phyloP scores from a whole-genome alignment of 331 rosid genomes.

The Pyracantha coccinea region DNA sequence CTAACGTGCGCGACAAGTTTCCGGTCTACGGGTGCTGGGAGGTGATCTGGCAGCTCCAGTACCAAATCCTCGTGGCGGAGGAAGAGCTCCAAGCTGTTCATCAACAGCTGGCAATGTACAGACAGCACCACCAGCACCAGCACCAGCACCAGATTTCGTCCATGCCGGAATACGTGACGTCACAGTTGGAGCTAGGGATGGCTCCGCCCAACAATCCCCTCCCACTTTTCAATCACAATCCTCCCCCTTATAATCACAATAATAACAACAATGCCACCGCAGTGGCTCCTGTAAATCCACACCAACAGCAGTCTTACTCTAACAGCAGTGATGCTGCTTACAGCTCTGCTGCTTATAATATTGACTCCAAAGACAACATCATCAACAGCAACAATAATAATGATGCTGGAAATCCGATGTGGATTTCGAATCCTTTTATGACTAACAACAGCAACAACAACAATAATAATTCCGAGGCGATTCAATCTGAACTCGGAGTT shows the following conservation, averaged over 20 bases:
- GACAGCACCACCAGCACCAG: slow-evolving; percentile 50
- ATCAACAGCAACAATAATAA: slow-evolving; percentile 3
- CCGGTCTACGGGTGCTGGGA: slow-evolving; percentile 74
- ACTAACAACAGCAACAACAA: slow-evolving; percentile 15
- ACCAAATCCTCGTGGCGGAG: slow-evolving; percentile 34
- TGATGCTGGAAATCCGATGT: slow-evolving; percentile 19
- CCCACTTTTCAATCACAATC: slow-evolving; percentile 25
- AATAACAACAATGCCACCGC: not conserved
- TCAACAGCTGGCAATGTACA: slow-evolving; percentile 40
- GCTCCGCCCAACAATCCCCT: slow-evolving; percentile 32
- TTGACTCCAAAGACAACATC: slow-evolving; percentile 37
- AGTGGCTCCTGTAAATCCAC: slow-evolving; percentile 27
- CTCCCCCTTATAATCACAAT: slow-evolving; percentile 14
- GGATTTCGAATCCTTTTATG: slow-evolving; percentile 32
- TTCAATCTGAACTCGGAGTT: slow-evolving; percentile 30
- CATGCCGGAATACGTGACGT: slow-evolving; percentile 22
- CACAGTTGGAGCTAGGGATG: slow-evolving; percentile 60
- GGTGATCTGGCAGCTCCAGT: slow-evolving; percentile 37
- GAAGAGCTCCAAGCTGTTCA: slow-evolving; percentile 57
- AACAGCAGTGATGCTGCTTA: slow-evolving; percentile 29
- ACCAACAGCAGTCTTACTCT: slow-evolving; percentile 40
- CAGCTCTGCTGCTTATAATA: slow-evolving; percentile 21
- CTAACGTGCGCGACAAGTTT: slow-evolving; percentile 46
- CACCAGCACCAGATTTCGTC: slow-evolving; percentile 27
- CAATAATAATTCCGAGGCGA: slow-evolving; percentile 12